Evolutionary conservation across 768 basidiomycete genomes (phyloP), one percentile per base, ranked within the genome.

Genomic region (Pleurotus giganteus): DNA sequence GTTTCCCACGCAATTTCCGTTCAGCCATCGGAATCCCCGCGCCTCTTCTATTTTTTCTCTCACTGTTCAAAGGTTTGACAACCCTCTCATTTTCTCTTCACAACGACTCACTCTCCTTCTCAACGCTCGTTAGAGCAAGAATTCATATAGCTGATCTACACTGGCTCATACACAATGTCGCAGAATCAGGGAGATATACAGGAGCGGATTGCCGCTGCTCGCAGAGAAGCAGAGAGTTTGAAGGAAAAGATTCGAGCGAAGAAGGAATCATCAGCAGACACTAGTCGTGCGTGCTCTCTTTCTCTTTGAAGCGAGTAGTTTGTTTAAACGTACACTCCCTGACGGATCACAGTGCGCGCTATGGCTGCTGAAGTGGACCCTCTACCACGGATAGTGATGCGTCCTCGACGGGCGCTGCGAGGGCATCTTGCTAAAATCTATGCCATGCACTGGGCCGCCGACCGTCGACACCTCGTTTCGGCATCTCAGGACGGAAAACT

Each of bases 401-500:
- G 93, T 63, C 91, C 94, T 51, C 85, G 97, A 55, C 89, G 96
- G 62, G 90, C 93, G 59, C 86, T 99, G 63, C 88, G 94, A 66
- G 96, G 96, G 24, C 96, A 99, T 74, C 85, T 99, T 50, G 96
- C 96, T 58, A 99, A 99, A 81, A 98, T 99, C 67, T 99, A 99
- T 71, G 96, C 96, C 45, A 97, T 99, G 91, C 97, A 99, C 72
- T 99, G 97, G 97, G 90, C 96, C 29, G 86, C 90, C 50, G 96
- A 99, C 78, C 85, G 94, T 66, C 82, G 97, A 64, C 96, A 99
- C 77, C 85, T 99, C 57, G 96, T 99, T 31, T 98, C 97, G 13
- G 96, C 96, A n/a, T 98, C 96, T 2, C 96, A 99, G 70, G 96
- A 99, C 68, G 96, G 96, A 51, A 99, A 99, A 72, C 84, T 99